phyloP scores from a whole-genome alignment of 306 rosid species.

The Lupinus albus region DNA sequence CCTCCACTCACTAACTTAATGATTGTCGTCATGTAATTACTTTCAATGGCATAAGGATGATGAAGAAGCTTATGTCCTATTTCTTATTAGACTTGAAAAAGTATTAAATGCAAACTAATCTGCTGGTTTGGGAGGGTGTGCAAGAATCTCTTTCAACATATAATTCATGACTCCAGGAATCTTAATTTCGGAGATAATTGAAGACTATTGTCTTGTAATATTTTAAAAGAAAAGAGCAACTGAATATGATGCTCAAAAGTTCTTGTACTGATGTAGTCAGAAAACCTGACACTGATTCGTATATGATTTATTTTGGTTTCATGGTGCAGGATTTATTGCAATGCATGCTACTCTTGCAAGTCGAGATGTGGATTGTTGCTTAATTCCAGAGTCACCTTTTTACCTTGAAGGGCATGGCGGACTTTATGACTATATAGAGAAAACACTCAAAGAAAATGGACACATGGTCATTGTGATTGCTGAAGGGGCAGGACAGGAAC shows the following conservation, averaged over 20 bases:
- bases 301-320: slow-evolving; percentile 1
- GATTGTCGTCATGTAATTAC: slow-evolving; percentile 9
- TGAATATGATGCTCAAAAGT: slow-evolving; percentile 6
- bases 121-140: neutral
- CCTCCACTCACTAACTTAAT: neutral
- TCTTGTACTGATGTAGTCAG: neutral
- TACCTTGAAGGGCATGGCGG: slow-evolving; percentile 96
- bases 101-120: slow-evolving; percentile 20
- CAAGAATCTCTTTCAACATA: no score
- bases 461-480: slow-evolving; percentile 97
- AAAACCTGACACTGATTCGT: slow-evolving; percentile 19
- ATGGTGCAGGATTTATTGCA: slow-evolving; percentile 79
- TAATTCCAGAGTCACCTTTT: slow-evolving; percentile 94
- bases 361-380: slow-evolving; percentile 97
- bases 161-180: no score
- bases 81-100: slow-evolving; percentile 10
- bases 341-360: slow-evolving; percentile 96
- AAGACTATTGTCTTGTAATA: neutral
- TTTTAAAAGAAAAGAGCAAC: neutral
- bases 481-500: slow-evolving; percentile 98
- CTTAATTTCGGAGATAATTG: no score
- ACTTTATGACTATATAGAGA: slow-evolving; percentile 73
- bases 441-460: slow-evolving; percentile 75
- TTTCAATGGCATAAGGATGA: slow-evolving; percentile 21
- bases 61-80: slow-evolving; percentile 14